Evolutionary conservation across 108 stramenopile species (phyloP).

Genomic region (Asterionellopsis glacialis): DNA sequence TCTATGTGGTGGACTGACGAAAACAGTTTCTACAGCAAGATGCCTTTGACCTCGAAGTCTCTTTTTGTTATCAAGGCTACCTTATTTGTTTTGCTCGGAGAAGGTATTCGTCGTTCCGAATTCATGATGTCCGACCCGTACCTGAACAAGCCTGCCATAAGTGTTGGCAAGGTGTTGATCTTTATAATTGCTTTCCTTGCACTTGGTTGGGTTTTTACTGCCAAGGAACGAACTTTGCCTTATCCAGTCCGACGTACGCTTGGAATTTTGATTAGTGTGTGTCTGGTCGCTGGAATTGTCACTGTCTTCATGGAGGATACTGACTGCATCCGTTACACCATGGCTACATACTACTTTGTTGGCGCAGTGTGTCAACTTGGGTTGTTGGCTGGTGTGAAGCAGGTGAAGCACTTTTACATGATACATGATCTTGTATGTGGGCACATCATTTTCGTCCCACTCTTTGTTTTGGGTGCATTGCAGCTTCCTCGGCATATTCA

Average conservation of each 20-base stretch:
- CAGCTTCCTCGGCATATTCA: constrained; percentile 87
- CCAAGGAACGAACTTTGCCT: constrained; percentile 56
- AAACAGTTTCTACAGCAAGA: constrained; percentile 77
- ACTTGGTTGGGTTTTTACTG: constrained; percentile 46
- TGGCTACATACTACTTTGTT: constrained; percentile 88
- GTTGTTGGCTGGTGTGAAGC: constrained; percentile 73
- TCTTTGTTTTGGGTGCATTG: constrained; percentile 80
- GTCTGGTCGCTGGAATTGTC: constrained; percentile 54
- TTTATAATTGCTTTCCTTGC: constrained; percentile 45
- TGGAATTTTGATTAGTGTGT: constrained; percentile 69
- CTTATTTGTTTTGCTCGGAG: constrained; percentile 73
- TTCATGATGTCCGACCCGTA: constrained; percentile 70
- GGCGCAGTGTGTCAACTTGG: constrained; percentile 80
- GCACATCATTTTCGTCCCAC: constrained; percentile 89
- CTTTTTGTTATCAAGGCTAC: constrained; percentile 78
- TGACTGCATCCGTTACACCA: constrained; percentile 81
- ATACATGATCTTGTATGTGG: constrained; percentile 93
- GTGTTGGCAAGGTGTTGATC: constrained; percentile 52
- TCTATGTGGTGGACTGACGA: constrained; percentile 95
- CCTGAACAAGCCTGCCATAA: constrained; percentile 59
- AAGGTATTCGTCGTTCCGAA: constrained; percentile 79
- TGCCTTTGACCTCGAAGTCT: constrained; percentile 73
- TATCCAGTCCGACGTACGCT: constrained; percentile 81
- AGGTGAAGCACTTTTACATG: constrained; percentile 82
- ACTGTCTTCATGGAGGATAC: constrained; percentile 72